phyloP scores from a whole-genome alignment of 257 asterid species.

The Solanum lycopersicoides region DNA sequence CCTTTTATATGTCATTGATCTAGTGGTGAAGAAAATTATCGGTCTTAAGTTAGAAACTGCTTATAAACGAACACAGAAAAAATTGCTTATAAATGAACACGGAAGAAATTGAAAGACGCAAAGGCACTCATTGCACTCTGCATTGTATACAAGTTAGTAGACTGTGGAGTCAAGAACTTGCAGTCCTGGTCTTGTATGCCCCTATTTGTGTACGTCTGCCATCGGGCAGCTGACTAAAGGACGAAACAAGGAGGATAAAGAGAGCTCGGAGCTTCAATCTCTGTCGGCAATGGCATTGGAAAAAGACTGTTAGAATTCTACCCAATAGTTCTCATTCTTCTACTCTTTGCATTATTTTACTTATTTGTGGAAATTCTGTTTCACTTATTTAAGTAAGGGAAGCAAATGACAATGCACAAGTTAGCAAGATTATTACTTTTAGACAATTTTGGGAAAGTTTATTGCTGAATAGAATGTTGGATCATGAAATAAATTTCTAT shows the following conservation, averaged over 20 bases:
- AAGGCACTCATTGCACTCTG: neutral
- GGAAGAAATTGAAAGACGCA: neutral
- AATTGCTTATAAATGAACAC: neutral
- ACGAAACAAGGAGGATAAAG: conserved; percentile 86
- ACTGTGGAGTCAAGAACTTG: neutral
- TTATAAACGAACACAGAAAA: neutral
- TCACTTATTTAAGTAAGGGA: neutral
- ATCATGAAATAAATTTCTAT: neutral
- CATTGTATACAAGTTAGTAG: neutral
- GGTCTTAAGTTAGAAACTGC: neutral
- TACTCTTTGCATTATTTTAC: neutral
- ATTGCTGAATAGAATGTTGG: neutral
- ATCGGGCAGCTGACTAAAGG: conserved; percentile 71
- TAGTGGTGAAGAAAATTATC: neutral
- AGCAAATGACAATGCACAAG: neutral
- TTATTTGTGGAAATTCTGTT: neutral
- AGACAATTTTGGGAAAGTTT: neutral
- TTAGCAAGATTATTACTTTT: neutral
- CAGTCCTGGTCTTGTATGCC: neutral
- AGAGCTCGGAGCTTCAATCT: conserved; percentile 56
- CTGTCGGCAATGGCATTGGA: conserved; percentile 66
- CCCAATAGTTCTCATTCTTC: neutral
- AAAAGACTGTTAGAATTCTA: conserved; percentile 41
- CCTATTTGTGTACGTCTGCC: conserved; percentile 48
- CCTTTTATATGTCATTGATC: neutral